These are phyloP conservation scores for Stipa capillata DNA, from an alignment of 176 grass and related monocot genomes.

Conservation along the genomic window DNA sequence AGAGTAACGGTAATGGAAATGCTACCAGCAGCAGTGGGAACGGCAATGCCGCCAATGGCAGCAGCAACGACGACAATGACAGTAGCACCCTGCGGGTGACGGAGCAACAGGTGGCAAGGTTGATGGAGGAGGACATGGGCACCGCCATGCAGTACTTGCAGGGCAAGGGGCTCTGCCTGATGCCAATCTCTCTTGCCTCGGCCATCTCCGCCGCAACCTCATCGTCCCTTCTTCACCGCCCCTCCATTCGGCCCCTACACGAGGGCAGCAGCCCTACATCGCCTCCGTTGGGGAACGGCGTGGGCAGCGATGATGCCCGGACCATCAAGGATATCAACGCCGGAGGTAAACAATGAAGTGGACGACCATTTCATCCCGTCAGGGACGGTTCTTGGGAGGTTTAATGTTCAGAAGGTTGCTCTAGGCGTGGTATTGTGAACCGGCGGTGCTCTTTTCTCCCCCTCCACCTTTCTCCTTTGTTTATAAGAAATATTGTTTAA, in stretches of 20 bases:
- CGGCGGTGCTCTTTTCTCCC: too few species aligned
- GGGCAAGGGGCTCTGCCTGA: conserved; percentile 91
- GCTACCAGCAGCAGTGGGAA: conserved; percentile 16
- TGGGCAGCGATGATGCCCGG: not conserved
- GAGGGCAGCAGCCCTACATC: not conserved
- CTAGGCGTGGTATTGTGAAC: conserved; percentile 16
- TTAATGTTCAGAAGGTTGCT: not conserved
- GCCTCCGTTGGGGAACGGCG: not conserved
- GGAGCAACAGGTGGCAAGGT: conserved; percentile 79
- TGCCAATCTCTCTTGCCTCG: conserved; percentile 82
- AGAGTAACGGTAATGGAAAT: conserved; percentile 25
- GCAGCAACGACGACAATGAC: too few species aligned
- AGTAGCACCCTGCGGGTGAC: conserved; percentile 54
- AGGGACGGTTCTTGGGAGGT: not conserved
- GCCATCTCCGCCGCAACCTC: conserved; percentile 73
- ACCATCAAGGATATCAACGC: not conserved
- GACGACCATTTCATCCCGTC: not conserved
- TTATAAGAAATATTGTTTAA: too few species aligned
- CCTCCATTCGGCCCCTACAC: not conserved
- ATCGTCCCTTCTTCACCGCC: conserved; percentile 33
- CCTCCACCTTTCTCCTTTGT: too few species aligned
- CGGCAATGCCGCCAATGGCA: not conserved
- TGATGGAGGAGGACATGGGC: conserved; percentile 98
- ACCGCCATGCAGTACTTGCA: conserved; percentile 97
- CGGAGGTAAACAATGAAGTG: conserved; percentile 10